Conservation (phyloP, 2,329 filamentous ascomycete species). For the Xylariales sp. region DNA sequence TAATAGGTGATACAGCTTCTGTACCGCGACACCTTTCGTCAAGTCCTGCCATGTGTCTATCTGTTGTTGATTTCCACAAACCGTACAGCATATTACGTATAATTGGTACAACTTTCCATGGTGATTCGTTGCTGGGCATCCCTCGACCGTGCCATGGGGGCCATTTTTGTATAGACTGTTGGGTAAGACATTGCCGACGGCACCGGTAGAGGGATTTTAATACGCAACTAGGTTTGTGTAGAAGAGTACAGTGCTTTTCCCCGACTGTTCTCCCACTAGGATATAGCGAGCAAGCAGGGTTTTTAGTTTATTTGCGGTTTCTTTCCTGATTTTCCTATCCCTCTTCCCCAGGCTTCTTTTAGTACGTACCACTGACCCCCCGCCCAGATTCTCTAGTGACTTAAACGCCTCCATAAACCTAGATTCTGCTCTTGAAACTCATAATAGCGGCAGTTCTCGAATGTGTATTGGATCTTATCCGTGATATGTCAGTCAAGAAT, state of each 20-base stretch:
- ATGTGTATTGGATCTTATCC: no score
- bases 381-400: no score
- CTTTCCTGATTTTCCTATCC: neutral
- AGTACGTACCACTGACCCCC: no score
- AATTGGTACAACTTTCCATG: no score
- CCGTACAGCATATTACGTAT: no score
- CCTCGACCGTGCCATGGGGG: no score
- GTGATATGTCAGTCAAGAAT: neutral
- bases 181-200: no score
- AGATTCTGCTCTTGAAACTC: neutral
- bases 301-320: neutral
- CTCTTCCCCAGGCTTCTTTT: neutral
- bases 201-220: no score
- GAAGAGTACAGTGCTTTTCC: neutral
- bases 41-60: neutral
- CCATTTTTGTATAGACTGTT: no score
- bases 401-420: neutral
- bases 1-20: neutral
- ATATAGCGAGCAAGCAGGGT: neutral
- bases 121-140: no score
- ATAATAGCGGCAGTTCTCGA: neutral
- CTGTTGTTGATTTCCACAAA: neutral
- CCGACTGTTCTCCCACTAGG: neutral
- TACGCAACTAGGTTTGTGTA: neutral
- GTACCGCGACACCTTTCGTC: neutral